Evolutionary conservation across 768 basidiomycete genomes (phyloP).

Genomic region (Melanogaster broomeanus): DNA sequence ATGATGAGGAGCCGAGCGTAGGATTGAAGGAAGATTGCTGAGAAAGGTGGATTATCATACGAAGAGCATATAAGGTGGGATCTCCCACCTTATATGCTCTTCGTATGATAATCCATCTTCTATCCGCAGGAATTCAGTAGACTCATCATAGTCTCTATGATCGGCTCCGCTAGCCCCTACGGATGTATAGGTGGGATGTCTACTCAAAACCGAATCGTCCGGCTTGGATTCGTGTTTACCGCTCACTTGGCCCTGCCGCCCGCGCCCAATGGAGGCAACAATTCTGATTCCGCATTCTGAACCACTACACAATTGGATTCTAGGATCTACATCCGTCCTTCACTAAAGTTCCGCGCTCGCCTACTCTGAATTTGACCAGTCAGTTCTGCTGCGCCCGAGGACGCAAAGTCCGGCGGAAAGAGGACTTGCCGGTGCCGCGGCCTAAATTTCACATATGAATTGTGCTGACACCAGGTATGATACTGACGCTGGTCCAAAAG

Average conservation of each 20-base stretch:
- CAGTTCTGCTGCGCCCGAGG: too few relatives aligned
- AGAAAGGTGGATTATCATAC: not conserved
- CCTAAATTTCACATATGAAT: slow-evolving; percentile 3
- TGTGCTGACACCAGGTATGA: slow-evolving; percentile 7
- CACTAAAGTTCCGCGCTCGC: not conserved
- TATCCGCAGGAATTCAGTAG: not conserved
- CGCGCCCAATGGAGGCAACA: not conserved
- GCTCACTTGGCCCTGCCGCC: too few relatives aligned
- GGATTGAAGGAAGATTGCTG: not conserved
- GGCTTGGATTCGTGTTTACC: not conserved
- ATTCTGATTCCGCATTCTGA: not conserved
- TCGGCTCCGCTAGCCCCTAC: not conserved
- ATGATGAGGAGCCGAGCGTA: not conserved
- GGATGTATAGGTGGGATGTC: not conserved
- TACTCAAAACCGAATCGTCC: not conserved
- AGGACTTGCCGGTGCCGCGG: not conserved
- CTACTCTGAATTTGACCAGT: too few relatives aligned
- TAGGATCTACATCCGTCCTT: not conserved
- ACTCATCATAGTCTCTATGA: not conserved
- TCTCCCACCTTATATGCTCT: slow-evolving; percentile 1
- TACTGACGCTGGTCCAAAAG: slow-evolving; percentile 8
- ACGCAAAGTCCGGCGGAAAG: too few relatives aligned
- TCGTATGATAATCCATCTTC: not conserved
- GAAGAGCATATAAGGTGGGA: not conserved
- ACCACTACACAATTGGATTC: not conserved